These are phyloP conservation scores for Pisolithus microcarpus DNA, from an alignment of 768 basidiomycete species.

Conservation along the genomic window DNA sequence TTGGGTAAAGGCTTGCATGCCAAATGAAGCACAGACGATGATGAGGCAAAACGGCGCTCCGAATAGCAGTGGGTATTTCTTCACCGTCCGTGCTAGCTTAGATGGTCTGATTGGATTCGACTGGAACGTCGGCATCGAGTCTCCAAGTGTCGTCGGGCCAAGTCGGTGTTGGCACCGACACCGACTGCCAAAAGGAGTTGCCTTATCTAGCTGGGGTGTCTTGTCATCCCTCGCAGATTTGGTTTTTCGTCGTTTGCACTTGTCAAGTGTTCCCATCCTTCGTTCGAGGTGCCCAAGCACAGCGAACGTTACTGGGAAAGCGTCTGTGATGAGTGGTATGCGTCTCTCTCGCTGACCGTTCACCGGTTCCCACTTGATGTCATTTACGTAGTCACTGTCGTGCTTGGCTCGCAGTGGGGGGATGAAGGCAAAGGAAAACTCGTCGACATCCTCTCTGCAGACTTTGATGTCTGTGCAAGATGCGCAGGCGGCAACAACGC, in stretches of 20 bases:
- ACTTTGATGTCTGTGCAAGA: slow-evolving; percentile 87
- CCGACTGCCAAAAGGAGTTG: neutral
- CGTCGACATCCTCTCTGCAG: slow-evolving; percentile 89
- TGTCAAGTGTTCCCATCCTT: slow-evolving; percentile 4
- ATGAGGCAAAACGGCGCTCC: slow-evolving; percentile 82
- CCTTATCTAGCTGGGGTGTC: neutral
- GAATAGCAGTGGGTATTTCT: slow-evolving; percentile 64
- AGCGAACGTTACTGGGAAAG: neutral
- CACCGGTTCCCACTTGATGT: slow-evolving; percentile 8
- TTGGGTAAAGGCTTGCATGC: slow-evolving; percentile 75
- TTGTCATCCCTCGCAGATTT: neutral
- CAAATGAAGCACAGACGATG: slow-evolving; percentile 84
- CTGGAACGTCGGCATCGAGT: slow-evolving; percentile 43
- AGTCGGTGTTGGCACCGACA: neutral
- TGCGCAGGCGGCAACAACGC: slow-evolving; percentile 99
- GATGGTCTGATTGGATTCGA: slow-evolving; percentile 40
- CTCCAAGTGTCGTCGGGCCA: neutral
- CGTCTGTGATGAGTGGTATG: slow-evolving; percentile 19
- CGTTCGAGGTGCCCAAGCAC: neutral
- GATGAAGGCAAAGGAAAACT: slow-evolving; percentile 95
- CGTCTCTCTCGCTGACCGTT: neutral
- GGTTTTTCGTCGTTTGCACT: slow-evolving; percentile 5
- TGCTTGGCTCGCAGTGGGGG: slow-evolving; percentile 87
- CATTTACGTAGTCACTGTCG: slow-evolving; percentile 48
- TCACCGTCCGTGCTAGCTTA: slow-evolving; percentile 37